Percentiles rank a stretch among this genome's conserved stretches.
Evolutionary conservation across 495 filamentous ascomycete species (phyloP).

Genomic region (Lineolata rhizophorae): DNA sequence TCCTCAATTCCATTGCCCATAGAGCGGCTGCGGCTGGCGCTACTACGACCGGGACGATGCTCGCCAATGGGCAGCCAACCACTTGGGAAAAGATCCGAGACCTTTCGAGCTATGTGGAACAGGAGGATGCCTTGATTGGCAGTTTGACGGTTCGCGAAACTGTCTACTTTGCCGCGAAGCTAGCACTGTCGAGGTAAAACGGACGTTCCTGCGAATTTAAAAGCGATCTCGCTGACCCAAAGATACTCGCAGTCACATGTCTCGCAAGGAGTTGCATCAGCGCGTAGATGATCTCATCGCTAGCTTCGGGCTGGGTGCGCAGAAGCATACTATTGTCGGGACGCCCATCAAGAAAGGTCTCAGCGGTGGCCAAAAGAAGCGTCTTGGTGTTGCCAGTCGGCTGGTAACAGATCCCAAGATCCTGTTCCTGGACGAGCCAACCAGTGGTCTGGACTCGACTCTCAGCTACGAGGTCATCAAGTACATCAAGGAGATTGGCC

Average conservation of each 20-base stretch:
- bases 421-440: no score
- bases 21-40: constrained; percentile 1
- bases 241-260: not conserved
- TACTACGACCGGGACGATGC: not conserved
- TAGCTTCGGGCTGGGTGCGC: not conserved
- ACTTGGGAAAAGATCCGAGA: not conserved
- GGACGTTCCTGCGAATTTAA: not conserved
- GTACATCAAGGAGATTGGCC: not conserved
- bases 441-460: constrained; percentile 2
- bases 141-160: constrained; percentile 2
- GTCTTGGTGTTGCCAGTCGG: constrained; percentile 1
- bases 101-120: constrained; percentile 2
- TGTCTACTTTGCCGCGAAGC: not conserved
- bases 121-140: constrained; percentile 3
- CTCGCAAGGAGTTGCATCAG: not conserved
- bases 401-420: constrained; percentile 1
- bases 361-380: constrained; percentile 3
- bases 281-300: constrained; percentile 1
- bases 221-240: no score
- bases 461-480: not conserved
- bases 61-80: not conserved
- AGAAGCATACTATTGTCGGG: constrained; percentile 1
- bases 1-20: constrained; percentile 1
- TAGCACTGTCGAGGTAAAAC: not conserved
- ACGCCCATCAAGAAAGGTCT: constrained; percentile 1